phyloP scores from a whole-genome alignment of 106 monocot species.

The Platanthera guangdongensis region DNA sequence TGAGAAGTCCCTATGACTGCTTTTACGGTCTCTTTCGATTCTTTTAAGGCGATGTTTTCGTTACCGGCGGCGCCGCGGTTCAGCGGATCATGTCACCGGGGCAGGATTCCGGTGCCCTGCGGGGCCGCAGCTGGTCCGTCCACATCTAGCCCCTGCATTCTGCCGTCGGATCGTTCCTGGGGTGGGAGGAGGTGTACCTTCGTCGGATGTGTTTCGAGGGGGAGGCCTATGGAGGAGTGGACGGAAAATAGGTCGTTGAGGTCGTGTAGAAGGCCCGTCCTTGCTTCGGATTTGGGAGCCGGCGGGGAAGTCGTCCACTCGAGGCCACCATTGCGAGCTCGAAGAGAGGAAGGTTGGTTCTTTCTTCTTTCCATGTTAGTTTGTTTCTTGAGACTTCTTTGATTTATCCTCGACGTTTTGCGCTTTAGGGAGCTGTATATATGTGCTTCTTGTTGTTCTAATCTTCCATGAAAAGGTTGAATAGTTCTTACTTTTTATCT shows the following conservation, averaged over 20 bases:
- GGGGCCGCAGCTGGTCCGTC: conserved; percentile 1
- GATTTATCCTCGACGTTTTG: background rate
- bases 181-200: conserved; percentile 14
- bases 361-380: background rate
- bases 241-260: background rate
- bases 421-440: background rate
- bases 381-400: background rate
- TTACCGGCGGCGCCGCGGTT: background rate
- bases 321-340: conserved; percentile 30
- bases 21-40: background rate
- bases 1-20: conserved; percentile 2
- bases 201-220: background rate
- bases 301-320: conserved; percentile 22
- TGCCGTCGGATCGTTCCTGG: background rate
- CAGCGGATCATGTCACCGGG: background rate
- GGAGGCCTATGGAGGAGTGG: conserved; percentile 10
- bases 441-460: background rate
- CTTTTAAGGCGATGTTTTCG: conserved; percentile 11
- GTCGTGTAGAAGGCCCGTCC: conserved; percentile 15
- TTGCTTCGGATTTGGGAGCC: conserved; percentile 35
- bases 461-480: background rate
- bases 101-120: background rate
- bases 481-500: background rate
- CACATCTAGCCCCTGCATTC: background rate
- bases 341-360: conserved; percentile 46